Evolutionary conservation across 306 rosid species (phyloP).

Genomic region (Notholithocarpus densiflorus): DNA sequence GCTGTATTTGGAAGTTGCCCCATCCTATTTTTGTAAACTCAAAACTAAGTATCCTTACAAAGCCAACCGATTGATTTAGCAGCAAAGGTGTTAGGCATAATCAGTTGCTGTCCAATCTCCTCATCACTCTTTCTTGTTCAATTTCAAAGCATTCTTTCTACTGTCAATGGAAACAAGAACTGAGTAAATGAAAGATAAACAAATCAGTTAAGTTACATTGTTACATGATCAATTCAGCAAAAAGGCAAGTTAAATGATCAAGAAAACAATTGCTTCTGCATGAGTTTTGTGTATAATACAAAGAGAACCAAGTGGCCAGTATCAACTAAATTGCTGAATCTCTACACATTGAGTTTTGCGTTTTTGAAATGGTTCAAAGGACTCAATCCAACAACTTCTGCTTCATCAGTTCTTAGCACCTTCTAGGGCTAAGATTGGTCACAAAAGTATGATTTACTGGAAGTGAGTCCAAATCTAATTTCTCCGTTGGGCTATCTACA

Average conservation of each 20-base stretch:
- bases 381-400: background rate
- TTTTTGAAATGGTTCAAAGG: background rate
- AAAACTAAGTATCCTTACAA: too few species aligned
- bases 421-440: slow-evolving; percentile 14
- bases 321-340: background rate
- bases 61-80: too few species aligned
- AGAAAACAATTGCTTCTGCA: background rate
- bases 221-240: too few species aligned
- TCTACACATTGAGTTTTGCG: background rate
- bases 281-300: background rate
- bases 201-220: too few species aligned
- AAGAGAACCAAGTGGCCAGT: background rate
- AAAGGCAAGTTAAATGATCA: background rate
- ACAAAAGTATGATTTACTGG: background rate
- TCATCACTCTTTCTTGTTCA: too few species aligned
- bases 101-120: too few species aligned
- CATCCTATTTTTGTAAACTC: too few species aligned
- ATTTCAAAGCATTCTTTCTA: too few species aligned
- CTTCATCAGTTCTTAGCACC: background rate
- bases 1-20: too few species aligned
- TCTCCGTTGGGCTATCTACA: slow-evolving; percentile 1
- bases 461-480: slow-evolving; percentile 12
- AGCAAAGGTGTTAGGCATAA: too few species aligned
- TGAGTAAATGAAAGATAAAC: too few species aligned
- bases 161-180: too few species aligned